phyloP scores from a whole-genome alignment of 805 yeast species.

The Phaffomyces opuntiae region DNA sequence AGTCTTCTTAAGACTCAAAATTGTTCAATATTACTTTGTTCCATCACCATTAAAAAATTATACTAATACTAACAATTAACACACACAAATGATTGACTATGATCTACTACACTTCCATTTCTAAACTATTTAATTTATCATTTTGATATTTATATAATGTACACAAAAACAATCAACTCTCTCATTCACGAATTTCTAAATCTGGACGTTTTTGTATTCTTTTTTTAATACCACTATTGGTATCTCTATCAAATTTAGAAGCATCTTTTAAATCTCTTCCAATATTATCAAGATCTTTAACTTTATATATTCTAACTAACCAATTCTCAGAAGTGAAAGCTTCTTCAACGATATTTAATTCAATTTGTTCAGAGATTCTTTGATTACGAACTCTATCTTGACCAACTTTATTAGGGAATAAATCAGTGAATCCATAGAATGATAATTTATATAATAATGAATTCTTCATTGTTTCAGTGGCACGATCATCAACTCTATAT shows the following conservation, averaged over 20 bases:
- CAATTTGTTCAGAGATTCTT: slow-evolving; percentile 49
- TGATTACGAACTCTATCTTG: slow-evolving; percentile 88
- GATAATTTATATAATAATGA: slow-evolving; percentile 94
- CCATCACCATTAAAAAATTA: too few relatives aligned
- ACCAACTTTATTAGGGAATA: slow-evolving; percentile 53
- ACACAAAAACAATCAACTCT: not conserved
- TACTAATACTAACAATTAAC: too few relatives aligned
- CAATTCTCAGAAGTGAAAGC: slow-evolving; percentile 94
- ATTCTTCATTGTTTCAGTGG: slow-evolving; percentile 79
- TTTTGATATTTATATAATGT: not conserved
- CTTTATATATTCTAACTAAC: slow-evolving; percentile 91
- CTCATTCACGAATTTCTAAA: slow-evolving; percentile 34
- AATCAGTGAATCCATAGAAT: slow-evolving; percentile 75
- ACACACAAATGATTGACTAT: too few relatives aligned
- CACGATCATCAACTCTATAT: slow-evolving; percentile 76
- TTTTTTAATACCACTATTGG: slow-evolving; percentile 29
- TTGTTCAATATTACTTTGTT: too few relatives aligned
- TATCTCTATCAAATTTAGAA: slow-evolving; percentile 41
- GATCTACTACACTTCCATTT: not conserved
- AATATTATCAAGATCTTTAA: slow-evolving; percentile 78
- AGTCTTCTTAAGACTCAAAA: too few relatives aligned
- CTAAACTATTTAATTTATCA: not conserved
- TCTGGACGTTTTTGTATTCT: slow-evolving; percentile 44
- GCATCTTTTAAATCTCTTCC: slow-evolving; percentile 73
- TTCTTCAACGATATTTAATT: slow-evolving; percentile 79